Percentiles rank a stretch among this genome's conserved stretches.
phyloP scores from a whole-genome alignment of 192 early-diverging fungal species.

The Coemansia interrupta region DNA sequence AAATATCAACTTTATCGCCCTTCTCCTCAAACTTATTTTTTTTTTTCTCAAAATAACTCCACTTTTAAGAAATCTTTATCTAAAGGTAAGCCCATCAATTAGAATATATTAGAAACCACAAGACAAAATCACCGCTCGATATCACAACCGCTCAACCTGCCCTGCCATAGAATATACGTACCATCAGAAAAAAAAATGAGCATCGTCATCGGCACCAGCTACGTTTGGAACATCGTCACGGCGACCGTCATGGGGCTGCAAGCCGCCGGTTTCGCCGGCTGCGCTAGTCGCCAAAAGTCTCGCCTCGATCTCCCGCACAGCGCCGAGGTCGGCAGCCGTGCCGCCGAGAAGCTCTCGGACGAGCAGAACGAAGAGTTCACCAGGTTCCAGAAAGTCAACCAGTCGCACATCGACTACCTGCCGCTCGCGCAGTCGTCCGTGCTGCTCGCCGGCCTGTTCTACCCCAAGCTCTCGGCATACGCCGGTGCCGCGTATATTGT shows the following conservation, averaged over 20 bases:
- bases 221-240: slow-evolving; percentile 51
- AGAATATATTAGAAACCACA: too few species aligned
- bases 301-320: slow-evolving; percentile 37
- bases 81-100: too few species aligned
- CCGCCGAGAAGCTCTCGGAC: slow-evolving; percentile 46
- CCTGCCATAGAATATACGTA: too few species aligned
- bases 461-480: slow-evolving; percentile 46
- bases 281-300: slow-evolving; percentile 33
- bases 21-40: not conserved
- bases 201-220: slow-evolving; percentile 51
- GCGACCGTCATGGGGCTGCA: slow-evolving; percentile 50
- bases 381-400: slow-evolving; percentile 46
- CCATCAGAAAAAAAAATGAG: slow-evolving; percentile 28
- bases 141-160: too few species aligned
- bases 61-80: slow-evolving; percentile 1
- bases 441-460: slow-evolving; percentile 48
- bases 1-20: too few species aligned
- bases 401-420: slow-evolving; percentile 47
- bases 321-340: slow-evolving; percentile 40
- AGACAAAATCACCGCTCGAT: too few species aligned
- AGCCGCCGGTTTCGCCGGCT: slow-evolving; percentile 36
- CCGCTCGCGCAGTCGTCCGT: slow-evolving; percentile 46
- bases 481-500: slow-evolving; percentile 45
- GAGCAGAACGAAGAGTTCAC: slow-evolving; percentile 48
- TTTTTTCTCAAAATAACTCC: too few species aligned